Evolutionary conservation across 2,329 filamentous ascomycete species (phyloP).

Genomic region (Chrysoporthe austroafricana): DNA sequence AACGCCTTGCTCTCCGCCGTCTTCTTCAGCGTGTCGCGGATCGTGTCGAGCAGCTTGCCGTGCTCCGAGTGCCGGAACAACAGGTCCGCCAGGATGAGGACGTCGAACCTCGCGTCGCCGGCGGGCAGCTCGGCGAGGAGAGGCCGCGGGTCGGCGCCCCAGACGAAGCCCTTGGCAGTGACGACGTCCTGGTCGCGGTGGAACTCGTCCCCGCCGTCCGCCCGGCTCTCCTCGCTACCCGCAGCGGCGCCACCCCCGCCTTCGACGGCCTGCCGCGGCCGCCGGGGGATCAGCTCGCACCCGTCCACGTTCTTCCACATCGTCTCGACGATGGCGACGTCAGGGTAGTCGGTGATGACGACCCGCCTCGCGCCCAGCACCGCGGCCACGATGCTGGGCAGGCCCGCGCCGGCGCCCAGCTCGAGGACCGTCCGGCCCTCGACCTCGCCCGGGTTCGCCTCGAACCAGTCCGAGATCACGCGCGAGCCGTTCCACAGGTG

Average conservation of each 20-base stretch:
- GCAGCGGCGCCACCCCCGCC: no score
- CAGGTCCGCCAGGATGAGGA: conserved; percentile 84
- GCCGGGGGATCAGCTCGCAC: conserved; percentile 45
- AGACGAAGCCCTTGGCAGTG: conserved; percentile 75
- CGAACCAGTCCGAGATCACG: conserved; percentile 77
- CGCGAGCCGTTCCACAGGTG: conserved; percentile 89
- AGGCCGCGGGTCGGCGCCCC: conserved; percentile 69
- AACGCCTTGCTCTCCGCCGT: conserved; percentile 64
- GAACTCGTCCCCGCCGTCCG: conserved; percentile 37
- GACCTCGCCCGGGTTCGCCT: conserved; percentile 69
- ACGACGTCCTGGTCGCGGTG: conserved; percentile 43
- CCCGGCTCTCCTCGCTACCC: not conserved
- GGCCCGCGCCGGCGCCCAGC: conserved; percentile 84
- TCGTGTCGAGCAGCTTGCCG: conserved; percentile 71
- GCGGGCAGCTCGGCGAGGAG: conserved; percentile 60
- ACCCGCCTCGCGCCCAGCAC: conserved; percentile 70
- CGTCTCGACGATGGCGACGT: conserved; percentile 79
- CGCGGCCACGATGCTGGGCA: conserved; percentile 79
- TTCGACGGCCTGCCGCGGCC: conserved; percentile 31
- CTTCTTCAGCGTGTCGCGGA: conserved; percentile 67
- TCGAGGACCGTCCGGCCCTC: conserved; percentile 75
- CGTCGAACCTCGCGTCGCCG: conserved; percentile 64
- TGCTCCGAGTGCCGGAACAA: conserved; percentile 93
- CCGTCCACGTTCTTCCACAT: conserved; percentile 75
- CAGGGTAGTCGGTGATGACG: conserved; percentile 88